Evolutionary conservation across 1,284 basidiomycete genomes (phyloP).

Genomic region (Melanopsichium pennsylvanicum): DNA sequence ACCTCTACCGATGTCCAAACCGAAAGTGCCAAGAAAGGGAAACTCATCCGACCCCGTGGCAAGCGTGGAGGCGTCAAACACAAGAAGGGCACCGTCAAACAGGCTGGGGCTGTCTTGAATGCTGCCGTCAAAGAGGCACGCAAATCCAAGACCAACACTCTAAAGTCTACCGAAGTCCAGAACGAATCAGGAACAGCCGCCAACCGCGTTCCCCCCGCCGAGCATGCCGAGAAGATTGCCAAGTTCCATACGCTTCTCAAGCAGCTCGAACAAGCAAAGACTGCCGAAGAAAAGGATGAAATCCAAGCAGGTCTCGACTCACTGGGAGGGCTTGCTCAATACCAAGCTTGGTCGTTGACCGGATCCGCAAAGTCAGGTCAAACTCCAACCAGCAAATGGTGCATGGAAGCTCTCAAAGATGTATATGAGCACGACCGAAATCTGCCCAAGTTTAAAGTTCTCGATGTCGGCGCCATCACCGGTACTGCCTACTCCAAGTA

Average conservation of each 20-base stretch:
- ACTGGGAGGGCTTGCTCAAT: conserved; percentile 57
- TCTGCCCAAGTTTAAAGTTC: conserved; percentile 48
- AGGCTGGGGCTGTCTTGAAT: conserved; percentile 5
- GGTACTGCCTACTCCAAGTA: conserved; percentile 66
- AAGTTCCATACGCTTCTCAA: conserved; percentile 61
- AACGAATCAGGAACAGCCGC: conserved; percentile 1
- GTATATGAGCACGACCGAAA: conserved; percentile 36
- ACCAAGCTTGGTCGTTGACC: conserved; percentile 58
- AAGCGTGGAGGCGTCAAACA: conserved; percentile 62
- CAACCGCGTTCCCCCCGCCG: conserved; percentile 22
- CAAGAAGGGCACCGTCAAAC: conserved; percentile 16
- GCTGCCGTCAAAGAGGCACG: conserved; percentile 18
- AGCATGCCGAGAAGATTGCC: conserved; percentile 56
- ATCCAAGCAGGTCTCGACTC: conserved; percentile 46
- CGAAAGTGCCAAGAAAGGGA: conserved; percentile 18
- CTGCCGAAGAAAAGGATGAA: conserved; percentile 29
- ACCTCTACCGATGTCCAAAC: background rate
- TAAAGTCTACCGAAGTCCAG: conserved; percentile 1
- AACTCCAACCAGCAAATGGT: conserved; percentile 57
- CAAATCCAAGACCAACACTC: conserved; percentile 15
- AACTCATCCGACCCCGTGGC: conserved; percentile 58
- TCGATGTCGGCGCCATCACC: conserved; percentile 68
- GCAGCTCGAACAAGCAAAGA: conserved; percentile 56
- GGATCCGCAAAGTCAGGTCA: conserved; percentile 41
- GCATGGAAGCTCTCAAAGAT: conserved; percentile 46